Evolutionary conservation across 805 yeast species (phyloP), one percentile per base, ranked within the genome.

Genomic region (Wickerhamomyces strasburgensis): DNA sequence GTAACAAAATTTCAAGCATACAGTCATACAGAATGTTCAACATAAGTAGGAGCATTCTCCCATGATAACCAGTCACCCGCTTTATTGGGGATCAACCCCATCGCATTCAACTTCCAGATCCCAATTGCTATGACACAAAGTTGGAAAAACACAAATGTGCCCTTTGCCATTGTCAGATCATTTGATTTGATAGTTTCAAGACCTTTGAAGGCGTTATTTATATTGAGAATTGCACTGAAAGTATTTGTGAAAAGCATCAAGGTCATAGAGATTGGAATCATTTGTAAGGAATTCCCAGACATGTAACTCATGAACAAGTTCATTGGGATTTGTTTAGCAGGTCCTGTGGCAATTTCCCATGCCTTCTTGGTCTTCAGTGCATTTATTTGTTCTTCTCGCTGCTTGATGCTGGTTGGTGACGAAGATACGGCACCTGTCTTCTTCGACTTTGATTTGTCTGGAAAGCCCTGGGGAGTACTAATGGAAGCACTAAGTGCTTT

Each of bases 51-150:
- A 6, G 68, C 64, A 3, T 48, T 50, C 54, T 88, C 94, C 89
- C 95, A 89, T 6, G 87, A 78, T 14, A 90, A 63, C 98, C 98
- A 93, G 56, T 90, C 98, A 47, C 95, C 81, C 31, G 72, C 72
- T 26, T 78, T 81, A 49, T 83, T 85, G 16, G 98, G 98, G 41
- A 90, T 78, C 46, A 90, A 65, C 0, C 97, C 98, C 96, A 90
- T 85, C 16, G 71, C 66, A 49, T 84, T 78, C 41, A 93, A 64
- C 58, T 93, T 93, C 78, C 86, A 88, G 14, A 88, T 52, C 3
- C 97, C 98, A 26, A 87, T 75, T 4, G 68, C 73, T 62, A 89
- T 65, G 35, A 80, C 71, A 5, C 73, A 70, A 30, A 78, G 29
- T 41, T 73, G 75, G 38, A 70, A 63, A 9, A 64, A 43, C 6